Evolutionary conservation across 2,329 filamentous ascomycete species (phyloP), one percentile per base, ranked within the genome.

Genomic region (Diplodia scrobiculata): DNA sequence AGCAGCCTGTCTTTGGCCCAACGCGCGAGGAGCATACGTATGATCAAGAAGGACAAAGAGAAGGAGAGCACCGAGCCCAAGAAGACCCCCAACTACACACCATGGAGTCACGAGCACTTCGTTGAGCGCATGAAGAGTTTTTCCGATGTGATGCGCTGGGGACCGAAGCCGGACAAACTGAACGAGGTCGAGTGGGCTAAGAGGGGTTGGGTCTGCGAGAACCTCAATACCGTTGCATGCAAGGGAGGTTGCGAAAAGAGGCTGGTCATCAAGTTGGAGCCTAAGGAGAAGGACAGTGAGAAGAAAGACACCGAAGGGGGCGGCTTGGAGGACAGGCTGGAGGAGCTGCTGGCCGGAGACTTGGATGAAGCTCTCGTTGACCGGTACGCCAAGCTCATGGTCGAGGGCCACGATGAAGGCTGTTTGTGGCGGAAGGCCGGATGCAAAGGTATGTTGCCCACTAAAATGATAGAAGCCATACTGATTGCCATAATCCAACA

Each of bases 141-240:
- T 74, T 90, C 94, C 73, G 92, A 94, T 70, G 88, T 98, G 55
- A 95, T 92, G 64, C 86, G 90, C 75, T 99, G 94, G 94, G 90
- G 91, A n/a, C 90, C 91, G 0, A 98, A 98, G 76, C 93, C 95
- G 0, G 86, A 93, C 63, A 84, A 83, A 38, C 88, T 98, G 71
- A 92, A 87, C 74, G 95, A 98, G 78, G 88, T 97, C 7, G 90
- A 92, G 76, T 99, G 95, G 95, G 93, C 93, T 0, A 97, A 94
- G 81, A 83, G 91, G 67, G 94, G 94, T 0, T 99, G 95, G 94
- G 84, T 89, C 3, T 97, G 94, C 72, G 87, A 90, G 53, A 71
- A 69, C 1, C 76, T 74, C 73, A 92, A 96, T 77, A 90, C 90
- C 3, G 91, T 98, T 17, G 87, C 88, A 19, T 99, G 95, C 75